Conservation (phyloP, 306 rosid genomes). For the Cucurbita maxima region DNA sequence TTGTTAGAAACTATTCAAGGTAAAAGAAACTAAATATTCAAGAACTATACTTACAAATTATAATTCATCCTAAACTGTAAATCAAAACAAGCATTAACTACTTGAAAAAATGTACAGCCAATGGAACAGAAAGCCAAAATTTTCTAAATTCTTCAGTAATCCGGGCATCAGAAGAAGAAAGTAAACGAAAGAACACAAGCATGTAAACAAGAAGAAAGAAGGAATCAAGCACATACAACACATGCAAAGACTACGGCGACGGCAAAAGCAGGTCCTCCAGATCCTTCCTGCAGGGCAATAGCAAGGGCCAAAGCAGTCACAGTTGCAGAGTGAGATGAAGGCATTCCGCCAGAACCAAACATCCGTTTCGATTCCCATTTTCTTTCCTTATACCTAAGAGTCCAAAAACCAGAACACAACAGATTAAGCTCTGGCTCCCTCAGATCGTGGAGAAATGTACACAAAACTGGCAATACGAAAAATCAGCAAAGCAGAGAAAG, state of each 20-base stretch:
- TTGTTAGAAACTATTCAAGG: neutral
- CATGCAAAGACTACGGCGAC: conserved; percentile 61
- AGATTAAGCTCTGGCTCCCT: conserved; percentile 12
- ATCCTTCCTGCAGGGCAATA: conserved; percentile 57
- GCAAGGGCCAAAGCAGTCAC: conserved; percentile 66
- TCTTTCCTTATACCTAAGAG: conserved; percentile 68
- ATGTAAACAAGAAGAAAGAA: neutral
- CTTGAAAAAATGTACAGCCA: neutral
- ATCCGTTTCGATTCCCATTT: conserved; percentile 83
- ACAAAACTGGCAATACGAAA: neutral
- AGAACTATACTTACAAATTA: neutral
- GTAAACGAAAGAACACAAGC: neutral
- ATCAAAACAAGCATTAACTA: neutral
- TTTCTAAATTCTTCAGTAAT: neutral
- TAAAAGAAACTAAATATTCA: neutral
- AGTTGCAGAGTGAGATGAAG: conserved; percentile 84
- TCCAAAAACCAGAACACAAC: conserved; percentile 21
- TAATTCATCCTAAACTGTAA: neutral
- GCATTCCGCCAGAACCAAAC: conserved; percentile 88
- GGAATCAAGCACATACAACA: conserved; percentile 39
- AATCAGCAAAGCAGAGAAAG: neutral
- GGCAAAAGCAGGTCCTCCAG: conserved; percentile 64
- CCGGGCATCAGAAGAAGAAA: neutral
- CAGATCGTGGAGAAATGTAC: neutral
- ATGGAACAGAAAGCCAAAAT: neutral